Evolutionary conservation across 371 early-diverging fungal genomes (phyloP).

Genomic region (Batkoa obscura): DNA sequence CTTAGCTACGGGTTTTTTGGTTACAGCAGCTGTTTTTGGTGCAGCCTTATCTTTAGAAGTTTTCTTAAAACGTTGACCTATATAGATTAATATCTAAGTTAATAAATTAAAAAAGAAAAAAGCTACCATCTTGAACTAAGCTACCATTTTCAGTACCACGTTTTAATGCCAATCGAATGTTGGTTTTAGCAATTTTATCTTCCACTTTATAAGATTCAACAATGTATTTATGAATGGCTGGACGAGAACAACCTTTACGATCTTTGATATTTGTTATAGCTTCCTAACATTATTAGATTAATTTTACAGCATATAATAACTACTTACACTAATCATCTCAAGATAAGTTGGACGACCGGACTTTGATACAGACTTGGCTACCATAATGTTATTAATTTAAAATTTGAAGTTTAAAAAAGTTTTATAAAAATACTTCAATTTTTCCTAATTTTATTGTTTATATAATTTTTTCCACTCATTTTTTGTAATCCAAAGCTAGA

Average conservation of each 20-base stretch:
- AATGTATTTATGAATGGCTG: constrained; percentile 52
- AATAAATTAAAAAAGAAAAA: not conserved
- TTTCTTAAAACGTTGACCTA: not conserved
- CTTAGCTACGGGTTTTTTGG: constrained; percentile 13
- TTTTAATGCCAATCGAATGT: not conserved
- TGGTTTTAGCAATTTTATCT: constrained; percentile 15
- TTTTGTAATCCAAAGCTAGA: too few relatives aligned
- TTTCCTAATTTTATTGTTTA: too few relatives aligned
- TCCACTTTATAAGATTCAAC: constrained; percentile 34
- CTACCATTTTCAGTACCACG: not conserved
- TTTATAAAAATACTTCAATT: too few relatives aligned
- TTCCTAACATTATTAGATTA: constrained; percentile 5
- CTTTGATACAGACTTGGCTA: not conserved
- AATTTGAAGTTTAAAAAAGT: too few relatives aligned
- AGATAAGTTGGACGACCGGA: not conserved
- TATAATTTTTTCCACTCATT: too few relatives aligned
- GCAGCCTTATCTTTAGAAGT: constrained; percentile 12
- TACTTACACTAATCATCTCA: not conserved
- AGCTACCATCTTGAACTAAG: not conserved
- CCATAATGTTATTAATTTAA: not conserved
- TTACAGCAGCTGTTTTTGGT: constrained; percentile 2
- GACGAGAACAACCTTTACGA: constrained; percentile 41
- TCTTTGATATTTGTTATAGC: constrained; percentile 34
- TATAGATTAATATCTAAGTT: not conserved
- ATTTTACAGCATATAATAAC: not conserved